phyloP scores from a whole-genome alignment of 1,284 basidiomycete genomes.

The Fomitopsis schrenkii region DNA sequence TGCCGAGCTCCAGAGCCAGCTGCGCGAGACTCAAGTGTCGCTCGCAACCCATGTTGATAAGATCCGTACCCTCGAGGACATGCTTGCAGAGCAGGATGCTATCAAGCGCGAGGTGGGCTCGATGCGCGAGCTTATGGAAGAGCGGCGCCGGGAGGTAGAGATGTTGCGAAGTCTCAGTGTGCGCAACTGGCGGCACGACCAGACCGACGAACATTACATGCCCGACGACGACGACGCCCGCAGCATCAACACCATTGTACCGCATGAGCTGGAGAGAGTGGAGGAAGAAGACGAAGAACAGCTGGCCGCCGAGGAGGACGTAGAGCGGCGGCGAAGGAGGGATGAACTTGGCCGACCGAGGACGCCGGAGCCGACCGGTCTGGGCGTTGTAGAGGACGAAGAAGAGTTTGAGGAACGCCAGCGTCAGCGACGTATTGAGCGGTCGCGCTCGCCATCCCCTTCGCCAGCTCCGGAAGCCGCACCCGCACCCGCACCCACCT shows the following conservation, averaged over 20 bases:
- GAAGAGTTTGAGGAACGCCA: slow-evolving; percentile 25
- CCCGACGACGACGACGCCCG: slow-evolving; percentile 51
- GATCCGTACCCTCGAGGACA: slow-evolving; percentile 77
- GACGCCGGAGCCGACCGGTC: slow-evolving; percentile 71
- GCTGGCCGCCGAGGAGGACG: slow-evolving; percentile 40
- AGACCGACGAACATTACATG: slow-evolving; percentile 29
- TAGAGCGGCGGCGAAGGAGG: slow-evolving; percentile 46
- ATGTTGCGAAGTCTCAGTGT: slow-evolving; percentile 19
- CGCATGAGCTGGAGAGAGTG: slow-evolving; percentile 69
- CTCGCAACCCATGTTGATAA: slow-evolving; percentile 83
- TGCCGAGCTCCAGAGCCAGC: slow-evolving; percentile 74
- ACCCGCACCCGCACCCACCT: slow-evolving; percentile 17
- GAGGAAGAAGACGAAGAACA: slow-evolving; percentile 73
- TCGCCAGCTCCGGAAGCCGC: slow-evolving; percentile 10
- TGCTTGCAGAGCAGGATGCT: slow-evolving; percentile 84
- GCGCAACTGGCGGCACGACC: slow-evolving; percentile 14
- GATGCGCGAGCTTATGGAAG: slow-evolving; percentile 70
- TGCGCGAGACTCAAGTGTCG: slow-evolving; percentile 82
- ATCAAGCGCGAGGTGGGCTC: slow-evolving; percentile 79
- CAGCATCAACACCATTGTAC: slow-evolving; percentile 60
- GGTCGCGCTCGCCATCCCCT: slow-evolving; percentile 17
- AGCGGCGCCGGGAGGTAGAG: slow-evolving; percentile 38
- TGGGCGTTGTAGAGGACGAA: slow-evolving; percentile 58
- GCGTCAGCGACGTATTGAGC: slow-evolving; percentile 8
- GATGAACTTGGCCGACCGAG: slow-evolving; percentile 64